Conservation (phyloP, 306 rosid species). For the Vigna unguiculata region DNA sequence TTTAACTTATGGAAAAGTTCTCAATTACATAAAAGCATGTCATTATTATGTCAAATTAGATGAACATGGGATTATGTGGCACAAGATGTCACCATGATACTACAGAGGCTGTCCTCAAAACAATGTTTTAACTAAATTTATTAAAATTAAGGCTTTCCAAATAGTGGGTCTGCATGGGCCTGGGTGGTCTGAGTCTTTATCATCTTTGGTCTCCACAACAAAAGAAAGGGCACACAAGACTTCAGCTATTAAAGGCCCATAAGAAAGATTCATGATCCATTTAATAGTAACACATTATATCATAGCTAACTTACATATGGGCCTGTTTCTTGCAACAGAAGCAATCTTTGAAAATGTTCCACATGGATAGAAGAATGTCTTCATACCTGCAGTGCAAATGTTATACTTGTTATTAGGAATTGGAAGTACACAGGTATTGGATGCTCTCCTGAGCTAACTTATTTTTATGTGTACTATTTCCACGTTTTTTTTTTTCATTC, state of each 20-base stretch:
- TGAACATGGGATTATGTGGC: background rate
- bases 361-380: constrained; percentile 92
- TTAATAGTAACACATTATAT: background rate
- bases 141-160: background rate
- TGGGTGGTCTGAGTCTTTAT: background rate
- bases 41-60: constrained; percentile 32
- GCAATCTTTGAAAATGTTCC: constrained; percentile 95
- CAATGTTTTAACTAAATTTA: background rate
- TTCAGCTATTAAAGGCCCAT: background rate
- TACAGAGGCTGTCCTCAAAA: background rate
- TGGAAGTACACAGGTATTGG: constrained; percentile 24
- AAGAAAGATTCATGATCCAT: too few relatives aligned
- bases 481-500: constrained; percentile 14
- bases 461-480: background rate
- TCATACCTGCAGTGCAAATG: constrained; percentile 68
- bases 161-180: background rate
- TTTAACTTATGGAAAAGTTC: constrained; percentile 6
- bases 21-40: constrained; percentile 20
- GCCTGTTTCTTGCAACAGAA: constrained; percentile 81
- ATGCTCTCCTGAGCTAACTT: constrained; percentile 4
- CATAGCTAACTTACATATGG: constrained; percentile 75
- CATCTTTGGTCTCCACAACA: constrained; percentile 22
- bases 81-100: background rate
- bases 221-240: background rate
- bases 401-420: constrained; percentile 21